These are phyloP conservation scores for Suillus ampliporus DNA, from an alignment of 768 basidiomycete genomes.

Conservation along the genomic window DNA sequence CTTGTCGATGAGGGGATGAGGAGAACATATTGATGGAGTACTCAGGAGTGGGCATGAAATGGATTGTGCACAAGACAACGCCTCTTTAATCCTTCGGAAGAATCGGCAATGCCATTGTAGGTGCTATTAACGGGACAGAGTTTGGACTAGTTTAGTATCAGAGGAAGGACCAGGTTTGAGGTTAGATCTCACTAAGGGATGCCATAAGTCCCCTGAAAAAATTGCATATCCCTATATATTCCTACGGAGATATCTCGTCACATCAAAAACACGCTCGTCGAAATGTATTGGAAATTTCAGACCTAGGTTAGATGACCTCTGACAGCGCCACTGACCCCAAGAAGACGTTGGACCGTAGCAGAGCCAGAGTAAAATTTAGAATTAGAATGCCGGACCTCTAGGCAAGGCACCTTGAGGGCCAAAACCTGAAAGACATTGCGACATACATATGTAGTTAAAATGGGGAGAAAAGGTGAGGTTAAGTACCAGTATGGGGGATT, in stretches of 20 bases:
- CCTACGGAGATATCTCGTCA: not conserved
- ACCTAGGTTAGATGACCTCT: not conserved
- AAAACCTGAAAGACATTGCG: not conserved
- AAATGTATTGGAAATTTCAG: not conserved
- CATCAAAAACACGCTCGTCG: not conserved
- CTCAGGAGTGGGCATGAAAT: too few relatives aligned
- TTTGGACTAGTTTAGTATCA: not conserved
- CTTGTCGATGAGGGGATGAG: constrained; percentile 30
- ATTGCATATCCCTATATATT: not conserved
- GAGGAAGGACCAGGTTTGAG: too few relatives aligned
- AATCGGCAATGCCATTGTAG: too few relatives aligned
- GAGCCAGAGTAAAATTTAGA: not conserved
- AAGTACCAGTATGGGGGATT: not conserved
- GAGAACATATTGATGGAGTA: constrained; percentile 27
- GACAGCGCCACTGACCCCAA: not conserved
- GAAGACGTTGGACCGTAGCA: not conserved
- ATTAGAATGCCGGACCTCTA: not conserved
- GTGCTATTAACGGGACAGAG: not conserved
- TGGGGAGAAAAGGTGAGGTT: not conserved
- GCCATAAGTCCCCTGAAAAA: constrained; percentile 9
- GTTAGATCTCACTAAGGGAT: too few relatives aligned
- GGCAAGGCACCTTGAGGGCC: too few relatives aligned
- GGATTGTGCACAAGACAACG: not conserved
- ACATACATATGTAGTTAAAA: not conserved
- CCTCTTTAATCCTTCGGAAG: not conserved